Percentiles rank a stretch among this genome's conserved stretches.
phyloP scores from a whole-genome alignment of 2,329 filamentous ascomycete species.

The Xylariaceae sp. region DNA sequence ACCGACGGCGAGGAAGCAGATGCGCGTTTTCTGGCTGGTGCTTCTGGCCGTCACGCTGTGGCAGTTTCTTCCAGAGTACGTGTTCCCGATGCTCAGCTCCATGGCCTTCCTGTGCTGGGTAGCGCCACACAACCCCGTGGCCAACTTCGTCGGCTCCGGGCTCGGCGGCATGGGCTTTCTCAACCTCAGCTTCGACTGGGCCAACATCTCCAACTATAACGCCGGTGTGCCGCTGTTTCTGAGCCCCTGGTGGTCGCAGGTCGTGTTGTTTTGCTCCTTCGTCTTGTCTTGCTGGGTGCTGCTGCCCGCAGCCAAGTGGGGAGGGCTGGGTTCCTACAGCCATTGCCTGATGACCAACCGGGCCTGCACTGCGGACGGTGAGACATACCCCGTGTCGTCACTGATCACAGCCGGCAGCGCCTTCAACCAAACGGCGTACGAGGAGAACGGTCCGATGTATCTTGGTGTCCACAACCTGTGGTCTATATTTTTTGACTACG shows the following conservation, averaged over 20 bases:
- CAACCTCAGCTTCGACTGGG: conserved; percentile 63
- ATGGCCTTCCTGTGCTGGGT: conserved; percentile 67
- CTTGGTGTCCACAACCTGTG: conserved; percentile 61
- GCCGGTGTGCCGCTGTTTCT: conserved; percentile 50
- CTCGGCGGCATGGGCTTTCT: conserved; percentile 65
- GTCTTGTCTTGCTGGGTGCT: conserved; percentile 61
- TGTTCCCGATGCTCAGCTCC: conserved; percentile 62
- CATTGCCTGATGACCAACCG: conserved; percentile 61
- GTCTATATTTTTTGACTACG: conserved; percentile 63
- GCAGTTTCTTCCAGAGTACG: conserved; percentile 65
- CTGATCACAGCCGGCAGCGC: conserved; percentile 47
- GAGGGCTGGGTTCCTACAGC: conserved; percentile 54
- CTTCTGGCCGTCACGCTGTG: conserved; percentile 58
- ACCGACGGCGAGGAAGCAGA: conserved; percentile 53
- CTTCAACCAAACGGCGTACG: conserved; percentile 53
- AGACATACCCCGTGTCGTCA: conserved; percentile 45
- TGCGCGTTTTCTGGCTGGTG: conserved; percentile 58
- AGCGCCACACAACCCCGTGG: conserved; percentile 57
- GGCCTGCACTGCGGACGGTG: conserved; percentile 53
- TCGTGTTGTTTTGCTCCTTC: conserved; percentile 58
- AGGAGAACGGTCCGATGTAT: conserved; percentile 56
- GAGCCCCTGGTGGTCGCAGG: conserved; percentile 62
- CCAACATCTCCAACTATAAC: conserved; percentile 56
- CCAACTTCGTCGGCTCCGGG: conserved; percentile 63
- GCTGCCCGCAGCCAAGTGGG: conserved; percentile 61